Evolutionary conservation across 257 asterid species (phyloP).

Genomic region (Solanum clarkiae): DNA sequence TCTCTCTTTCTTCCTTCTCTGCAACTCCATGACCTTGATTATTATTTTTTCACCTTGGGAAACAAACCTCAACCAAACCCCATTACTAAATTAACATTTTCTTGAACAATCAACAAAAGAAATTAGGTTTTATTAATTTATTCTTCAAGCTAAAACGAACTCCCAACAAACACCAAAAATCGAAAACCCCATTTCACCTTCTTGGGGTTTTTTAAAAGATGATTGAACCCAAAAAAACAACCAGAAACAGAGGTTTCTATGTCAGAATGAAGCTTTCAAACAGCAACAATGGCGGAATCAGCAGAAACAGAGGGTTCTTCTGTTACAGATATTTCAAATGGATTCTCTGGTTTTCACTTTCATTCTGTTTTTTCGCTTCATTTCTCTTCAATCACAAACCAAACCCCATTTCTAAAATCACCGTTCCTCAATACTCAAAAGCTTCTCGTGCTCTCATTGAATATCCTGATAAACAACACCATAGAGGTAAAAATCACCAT

Average conservation of each 20-base stretch:
- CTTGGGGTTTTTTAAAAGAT: slow-evolving; percentile 10
- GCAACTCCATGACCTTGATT: slow-evolving; percentile 6
- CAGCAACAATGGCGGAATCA: neutral
- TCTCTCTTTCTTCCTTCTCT: neutral
- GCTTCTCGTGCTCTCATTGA: slow-evolving; percentile 63
- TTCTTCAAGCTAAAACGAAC: slow-evolving; percentile 38
- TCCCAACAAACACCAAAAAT: slow-evolving; percentile 39
- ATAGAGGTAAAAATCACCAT: neutral
- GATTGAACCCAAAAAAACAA: slow-evolving; percentile 18
- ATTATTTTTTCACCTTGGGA: neutral
- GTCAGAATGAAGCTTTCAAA: slow-evolving; percentile 54
- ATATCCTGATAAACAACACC: neutral
- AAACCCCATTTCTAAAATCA: slow-evolving; percentile 20
- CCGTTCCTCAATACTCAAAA: slow-evolving; percentile 25
- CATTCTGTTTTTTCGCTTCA: slow-evolving; percentile 44
- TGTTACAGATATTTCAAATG: slow-evolving; percentile 52
- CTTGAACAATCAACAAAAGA: neutral
- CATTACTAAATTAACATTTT: neutral
- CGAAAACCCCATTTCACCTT: slow-evolving; percentile 28
- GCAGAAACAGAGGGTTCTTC: slow-evolving; percentile 13
- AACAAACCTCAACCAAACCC: slow-evolving; percentile 8
- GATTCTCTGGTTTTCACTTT: slow-evolving; percentile 54
- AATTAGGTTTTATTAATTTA: neutral
- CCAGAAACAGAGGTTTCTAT: slow-evolving; percentile 43
- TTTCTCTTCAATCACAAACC: slow-evolving; percentile 36